phyloP scores from a whole-genome alignment of 225 moss, liverwort and hornwort genomes.

The Marchantia polymorpha region DNA sequence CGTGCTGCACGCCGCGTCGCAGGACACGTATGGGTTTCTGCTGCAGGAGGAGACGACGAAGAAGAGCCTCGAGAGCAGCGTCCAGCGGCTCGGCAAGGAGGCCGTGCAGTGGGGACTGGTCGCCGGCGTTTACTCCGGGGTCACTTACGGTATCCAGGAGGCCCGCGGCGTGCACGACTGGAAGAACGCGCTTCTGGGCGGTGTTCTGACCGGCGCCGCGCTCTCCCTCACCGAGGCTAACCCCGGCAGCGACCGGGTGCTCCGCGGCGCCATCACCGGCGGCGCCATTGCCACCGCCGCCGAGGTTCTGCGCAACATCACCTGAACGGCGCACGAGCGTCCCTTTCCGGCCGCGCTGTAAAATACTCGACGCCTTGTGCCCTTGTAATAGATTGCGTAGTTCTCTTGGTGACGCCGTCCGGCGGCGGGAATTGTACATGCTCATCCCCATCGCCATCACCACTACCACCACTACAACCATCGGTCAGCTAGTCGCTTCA shows the following conservation, averaged over 20 bases:
- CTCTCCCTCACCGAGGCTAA: slow-evolving; percentile 82
- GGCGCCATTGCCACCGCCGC: slow-evolving; percentile 88
- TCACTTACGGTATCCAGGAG: slow-evolving; percentile 82
- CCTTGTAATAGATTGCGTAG: slow-evolving; percentile 20
- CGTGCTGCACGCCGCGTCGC: slow-evolving; percentile 78
- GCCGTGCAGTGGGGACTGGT: slow-evolving; percentile 95
- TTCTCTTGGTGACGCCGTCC: slow-evolving; percentile 8
- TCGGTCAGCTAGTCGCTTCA: background rate
- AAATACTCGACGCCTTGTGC: background rate
- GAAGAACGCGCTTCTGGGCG: slow-evolving; percentile 91
- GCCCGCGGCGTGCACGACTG: slow-evolving; percentile 88
- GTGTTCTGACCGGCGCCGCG: slow-evolving; percentile 78
- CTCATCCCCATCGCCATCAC: background rate
- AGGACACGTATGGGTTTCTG: slow-evolving; percentile 57
- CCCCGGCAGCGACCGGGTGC: slow-evolving; percentile 61
- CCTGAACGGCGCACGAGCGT: slow-evolving; percentile 10
- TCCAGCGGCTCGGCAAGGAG: slow-evolving; percentile 80
- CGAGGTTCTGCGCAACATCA: slow-evolving; percentile 70
- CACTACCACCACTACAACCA: too few relatives aligned
- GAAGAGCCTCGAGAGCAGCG: slow-evolving; percentile 71
- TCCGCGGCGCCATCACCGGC: slow-evolving; percentile 71
- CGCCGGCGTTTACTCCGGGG: slow-evolving; percentile 80
- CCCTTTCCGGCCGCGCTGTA: slow-evolving; percentile 18
- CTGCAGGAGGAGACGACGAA: slow-evolving; percentile 69
- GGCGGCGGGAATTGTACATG: slow-evolving; percentile 17